These are phyloP conservation scores for Plenodomus lindquistii DNA, from an alignment of 2,329 filamentous ascomycete genomes.

Conservation along the genomic window DNA sequence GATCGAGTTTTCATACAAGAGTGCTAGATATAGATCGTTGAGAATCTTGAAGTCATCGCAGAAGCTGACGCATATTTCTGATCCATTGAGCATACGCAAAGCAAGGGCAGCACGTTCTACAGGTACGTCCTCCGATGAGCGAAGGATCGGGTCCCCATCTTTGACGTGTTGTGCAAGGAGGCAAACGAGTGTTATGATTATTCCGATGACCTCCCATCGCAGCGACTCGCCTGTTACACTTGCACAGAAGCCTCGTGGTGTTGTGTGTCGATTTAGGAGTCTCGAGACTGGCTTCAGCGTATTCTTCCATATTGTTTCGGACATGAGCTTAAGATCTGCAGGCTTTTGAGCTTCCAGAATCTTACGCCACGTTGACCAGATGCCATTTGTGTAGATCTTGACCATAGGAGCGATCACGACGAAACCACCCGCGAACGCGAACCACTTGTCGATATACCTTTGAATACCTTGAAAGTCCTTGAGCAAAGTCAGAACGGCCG, in stretches of 20 bases:
- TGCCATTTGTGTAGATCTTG: conserved; percentile 30
- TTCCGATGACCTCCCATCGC: conserved; percentile 51
- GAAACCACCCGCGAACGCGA: conserved; percentile 35
- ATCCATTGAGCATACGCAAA: conserved; percentile 28
- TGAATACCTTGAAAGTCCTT: conserved; percentile 29
- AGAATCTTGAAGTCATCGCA: conserved; percentile 37
- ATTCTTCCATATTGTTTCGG: conserved; percentile 49
- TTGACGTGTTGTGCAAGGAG: conserved; percentile 39
- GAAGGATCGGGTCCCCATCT: conserved; percentile 41
- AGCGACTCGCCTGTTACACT: conserved; percentile 45
- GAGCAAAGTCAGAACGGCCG: conserved; percentile 29
- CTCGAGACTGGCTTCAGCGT: conserved; percentile 41
- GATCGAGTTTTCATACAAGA: conserved; percentile 36
- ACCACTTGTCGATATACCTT: conserved; percentile 40
- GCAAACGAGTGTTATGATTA: conserved; percentile 44
- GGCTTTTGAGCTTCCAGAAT: conserved; percentile 26
- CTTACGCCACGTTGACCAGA: conserved; percentile 34
- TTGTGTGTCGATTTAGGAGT: conserved; percentile 41
- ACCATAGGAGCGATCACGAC: conserved; percentile 42
- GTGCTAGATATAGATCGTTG: conserved; percentile 42
- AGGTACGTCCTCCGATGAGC: conserved; percentile 29
- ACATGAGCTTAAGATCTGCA: conserved; percentile 41
- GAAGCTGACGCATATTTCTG: conserved; percentile 37
- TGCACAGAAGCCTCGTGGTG: conserved; percentile 44
- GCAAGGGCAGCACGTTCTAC: conserved; percentile 30